Evolutionary conservation across 2,329 filamentous ascomycete species (phyloP).

Genomic region (Fusarium sacchari): DNA sequence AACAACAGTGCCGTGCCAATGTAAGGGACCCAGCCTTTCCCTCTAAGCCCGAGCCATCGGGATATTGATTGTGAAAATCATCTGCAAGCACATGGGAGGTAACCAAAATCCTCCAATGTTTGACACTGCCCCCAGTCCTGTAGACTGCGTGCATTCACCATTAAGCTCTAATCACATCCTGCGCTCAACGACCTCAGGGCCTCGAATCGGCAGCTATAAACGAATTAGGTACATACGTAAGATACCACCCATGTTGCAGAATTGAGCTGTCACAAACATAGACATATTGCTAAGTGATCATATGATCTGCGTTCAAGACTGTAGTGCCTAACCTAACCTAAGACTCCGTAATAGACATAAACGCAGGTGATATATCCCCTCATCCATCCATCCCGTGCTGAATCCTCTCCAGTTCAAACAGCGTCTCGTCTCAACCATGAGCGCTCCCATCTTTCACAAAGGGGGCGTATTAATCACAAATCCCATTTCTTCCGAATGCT

Average conservation of each 20-base stretch:
- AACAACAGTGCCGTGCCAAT: slow-evolving; percentile 60
- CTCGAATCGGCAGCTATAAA: background rate
- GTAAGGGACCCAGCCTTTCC: slow-evolving; percentile 57
- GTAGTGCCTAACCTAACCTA: slow-evolving; percentile 37
- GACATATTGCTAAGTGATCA: slow-evolving; percentile 21
- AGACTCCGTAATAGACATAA: slow-evolving; percentile 45
- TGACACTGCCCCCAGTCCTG: background rate
- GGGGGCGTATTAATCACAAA: slow-evolving; percentile 37
- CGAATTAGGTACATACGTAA: background rate
- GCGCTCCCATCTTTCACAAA: slow-evolving; percentile 21
- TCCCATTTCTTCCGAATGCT: slow-evolving; percentile 17
- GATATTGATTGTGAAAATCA: slow-evolving; percentile 46
- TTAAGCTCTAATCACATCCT: background rate
- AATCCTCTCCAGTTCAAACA: slow-evolving; percentile 21
- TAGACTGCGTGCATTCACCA: slow-evolving; percentile 2
- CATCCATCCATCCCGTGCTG: slow-evolving; percentile 31
- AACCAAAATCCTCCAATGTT: background rate
- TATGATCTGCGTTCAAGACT: slow-evolving; percentile 44
- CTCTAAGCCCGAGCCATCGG: slow-evolving; percentile 61
- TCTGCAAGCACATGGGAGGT: background rate
- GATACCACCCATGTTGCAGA: background rate
- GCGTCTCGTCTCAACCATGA: slow-evolving; percentile 37
- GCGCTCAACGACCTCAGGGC: background rate
- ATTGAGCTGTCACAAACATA: background rate
- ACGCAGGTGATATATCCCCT: slow-evolving; percentile 41